Conservation (phyloP, 192 early-diverging fungal genomes). For the Umbelopsis vinacea region DNA sequence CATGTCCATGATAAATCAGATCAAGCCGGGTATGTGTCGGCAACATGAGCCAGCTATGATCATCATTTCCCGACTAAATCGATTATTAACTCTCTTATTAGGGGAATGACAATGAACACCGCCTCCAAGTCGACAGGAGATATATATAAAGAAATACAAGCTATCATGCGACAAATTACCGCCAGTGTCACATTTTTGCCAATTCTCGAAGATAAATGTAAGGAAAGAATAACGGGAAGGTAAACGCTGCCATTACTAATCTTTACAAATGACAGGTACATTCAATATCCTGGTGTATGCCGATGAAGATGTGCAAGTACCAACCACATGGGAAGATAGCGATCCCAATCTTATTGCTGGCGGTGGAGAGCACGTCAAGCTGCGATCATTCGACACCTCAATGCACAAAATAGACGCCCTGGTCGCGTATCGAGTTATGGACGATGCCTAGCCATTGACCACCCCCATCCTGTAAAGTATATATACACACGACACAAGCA, state of each 20-base stretch:
- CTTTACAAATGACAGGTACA: slow-evolving; percentile 56
- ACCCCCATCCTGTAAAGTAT: background rate
- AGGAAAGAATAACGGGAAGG: slow-evolving; percentile 12
- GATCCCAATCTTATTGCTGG: slow-evolving; percentile 77
- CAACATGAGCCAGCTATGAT: too few relatives aligned
- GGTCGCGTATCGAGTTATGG: slow-evolving; percentile 71
- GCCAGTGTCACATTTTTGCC: slow-evolving; percentile 91
- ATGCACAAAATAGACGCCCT: slow-evolving; percentile 84
- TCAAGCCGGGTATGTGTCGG: slow-evolving; percentile 6
- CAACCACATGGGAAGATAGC: slow-evolving; percentile 84
- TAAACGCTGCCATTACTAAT: background rate
- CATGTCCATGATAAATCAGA: slow-evolving; percentile 60
- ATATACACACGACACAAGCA: background rate
- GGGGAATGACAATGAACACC: slow-evolving; percentile 16
- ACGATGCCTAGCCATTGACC: background rate
- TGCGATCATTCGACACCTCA: slow-evolving; percentile 84
- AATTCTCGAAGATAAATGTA: slow-evolving; percentile 84
- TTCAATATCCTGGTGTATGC: slow-evolving; percentile 93
- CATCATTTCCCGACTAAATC: background rate
- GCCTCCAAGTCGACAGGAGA: slow-evolving; percentile 62
- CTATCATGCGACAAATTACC: slow-evolving; percentile 91
- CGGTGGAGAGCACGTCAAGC: slow-evolving; percentile 83
- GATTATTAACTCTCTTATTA: background rate
- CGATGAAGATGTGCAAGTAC: slow-evolving; percentile 83
- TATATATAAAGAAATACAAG: slow-evolving; percentile 79